Base-by-base conservation (phyloP, 106 monocot species). In the Xerophyta viscosa region DNA sequence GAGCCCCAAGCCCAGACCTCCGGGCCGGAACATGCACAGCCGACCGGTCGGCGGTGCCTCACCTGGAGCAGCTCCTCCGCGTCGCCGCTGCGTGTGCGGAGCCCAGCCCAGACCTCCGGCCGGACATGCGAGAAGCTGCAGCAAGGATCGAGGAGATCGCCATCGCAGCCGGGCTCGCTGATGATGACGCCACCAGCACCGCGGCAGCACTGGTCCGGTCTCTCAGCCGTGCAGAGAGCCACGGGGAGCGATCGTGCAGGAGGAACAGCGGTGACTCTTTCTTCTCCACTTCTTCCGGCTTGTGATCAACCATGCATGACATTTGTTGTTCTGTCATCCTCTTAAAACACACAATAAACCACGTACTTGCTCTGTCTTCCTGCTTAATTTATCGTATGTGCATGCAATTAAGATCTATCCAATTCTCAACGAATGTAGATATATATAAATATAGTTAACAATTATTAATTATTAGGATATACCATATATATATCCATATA, bases 121-220 rank as follows among this genome's bases (percentile, higher is more conserved):
- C 67, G 7, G 65, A 56, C 13, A 43, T 75, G 74, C 31, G 31
- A 57, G 81, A 87, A 36, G 77, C 64, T 1, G 56, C 60, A 6
- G 25, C 44, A 68, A 27, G 62, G 30, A 54, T 87, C 11, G 87
- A 81, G 51, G 71, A 81, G 64, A 60, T 78, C 26, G 56, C 54
- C 2, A 60, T 2, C 8, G 67, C 52, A 7, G 62, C 1, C 6
- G 48, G 10, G 1, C 1, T 22, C 23, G 5, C 2, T 12, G 52
- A 13, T 17, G 46, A n/a, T 6, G 67, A 19, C 18, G 37, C 3
- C 8, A 12, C 5, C 12, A 12, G 19, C 24, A 62, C 22, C 27
- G 39, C 52, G 42, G 36, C 15, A 13, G 43, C 29, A 21, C 18
- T 29, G 17, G 19, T 50, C 3, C 33, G 12, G 37, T 6, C 48